These are phyloP conservation scores for Chenopodium berlandieri DNA, from an alignment of 148 eudicot genomes.

Conservation along the genomic window DNA sequence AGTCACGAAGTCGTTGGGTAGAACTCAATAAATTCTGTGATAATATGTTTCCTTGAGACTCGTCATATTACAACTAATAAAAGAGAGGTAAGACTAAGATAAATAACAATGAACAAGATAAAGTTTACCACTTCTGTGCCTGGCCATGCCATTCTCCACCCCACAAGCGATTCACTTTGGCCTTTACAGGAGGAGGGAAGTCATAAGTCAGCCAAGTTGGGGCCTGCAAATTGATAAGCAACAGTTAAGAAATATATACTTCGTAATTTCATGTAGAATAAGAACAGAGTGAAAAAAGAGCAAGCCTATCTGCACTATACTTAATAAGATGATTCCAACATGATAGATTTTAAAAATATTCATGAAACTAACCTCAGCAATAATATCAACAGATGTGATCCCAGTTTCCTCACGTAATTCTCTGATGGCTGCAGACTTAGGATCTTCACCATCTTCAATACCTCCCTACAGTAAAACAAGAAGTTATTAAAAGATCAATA, in stretches of 20 bases:
- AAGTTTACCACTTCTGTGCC: slow-evolving; percentile 84
- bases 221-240: slow-evolving; percentile 48
- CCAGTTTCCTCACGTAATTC: slow-evolving; percentile 94
- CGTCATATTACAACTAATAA: not conserved
- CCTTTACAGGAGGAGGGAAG: slow-evolving; percentile 92
- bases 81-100: not conserved
- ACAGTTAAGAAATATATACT: not conserved
- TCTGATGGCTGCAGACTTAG: slow-evolving; percentile 74
- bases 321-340: slow-evolving; percentile 3
- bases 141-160: slow-evolving; percentile 99
- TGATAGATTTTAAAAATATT: not conserved
- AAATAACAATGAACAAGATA: not conserved
- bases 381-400: slow-evolving; percentile 68
- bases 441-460: slow-evolving; percentile 90
- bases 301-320: not conserved
- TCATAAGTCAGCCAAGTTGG: slow-evolving; percentile 91
- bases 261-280: too few relatives aligned
- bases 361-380: slow-evolving; percentile 63
- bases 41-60: not conserved
- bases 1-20: not conserved
- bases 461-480: slow-evolving; percentile 51
- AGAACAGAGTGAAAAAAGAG: not conserved
- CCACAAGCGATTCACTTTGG: slow-evolving; percentile 96
- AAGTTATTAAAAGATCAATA: not conserved
- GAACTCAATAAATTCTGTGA: too few relatives aligned